A percentile compares a stretch with the other conserved stretches of the same genome.
Conservation (phyloP, 2,329 filamentous ascomycete genomes). For the Aspergillus novoparasiticus region DNA sequence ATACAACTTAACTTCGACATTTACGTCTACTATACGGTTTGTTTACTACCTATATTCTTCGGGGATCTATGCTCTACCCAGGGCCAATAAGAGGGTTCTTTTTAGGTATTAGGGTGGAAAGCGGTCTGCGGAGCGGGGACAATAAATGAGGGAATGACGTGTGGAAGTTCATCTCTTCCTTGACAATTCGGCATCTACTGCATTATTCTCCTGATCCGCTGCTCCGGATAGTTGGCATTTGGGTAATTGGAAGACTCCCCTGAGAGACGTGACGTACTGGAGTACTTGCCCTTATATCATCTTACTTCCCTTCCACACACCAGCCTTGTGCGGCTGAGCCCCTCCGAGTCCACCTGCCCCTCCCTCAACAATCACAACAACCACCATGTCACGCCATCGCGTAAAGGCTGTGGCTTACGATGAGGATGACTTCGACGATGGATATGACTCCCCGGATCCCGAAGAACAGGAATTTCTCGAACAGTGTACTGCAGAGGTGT, state of each 20-base stretch:
- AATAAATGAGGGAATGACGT: conserved; percentile 35
- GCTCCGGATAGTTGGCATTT: background rate
- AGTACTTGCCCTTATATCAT: background rate
- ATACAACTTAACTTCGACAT: background rate
- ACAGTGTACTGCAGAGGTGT: conserved; percentile 67
- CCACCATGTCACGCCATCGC: conserved; percentile 48
- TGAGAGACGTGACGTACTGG: background rate
- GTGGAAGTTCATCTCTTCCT: conserved; percentile 17
- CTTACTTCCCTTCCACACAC: background rate
- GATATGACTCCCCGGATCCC: conserved; percentile 44
- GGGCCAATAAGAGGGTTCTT: background rate
- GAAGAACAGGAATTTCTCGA: conserved; percentile 61
- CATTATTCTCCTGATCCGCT: background rate
- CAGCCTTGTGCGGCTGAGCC: background rate
- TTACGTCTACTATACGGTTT: background rate
- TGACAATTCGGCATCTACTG: background rate
- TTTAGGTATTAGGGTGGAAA: background rate
- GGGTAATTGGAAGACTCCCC: background rate
- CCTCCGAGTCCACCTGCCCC: conserved; percentile 2
- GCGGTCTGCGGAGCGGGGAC: background rate
- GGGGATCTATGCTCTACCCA: background rate
- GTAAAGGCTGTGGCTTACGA: conserved; percentile 49
- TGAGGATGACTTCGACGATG: conserved; percentile 45
- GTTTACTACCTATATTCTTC: background rate
- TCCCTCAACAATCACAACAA: conserved; percentile 8